Base-by-base conservation (phyloP, 495 filamentous ascomycete genomes). In the Penicillium bovifimosum region DNA sequence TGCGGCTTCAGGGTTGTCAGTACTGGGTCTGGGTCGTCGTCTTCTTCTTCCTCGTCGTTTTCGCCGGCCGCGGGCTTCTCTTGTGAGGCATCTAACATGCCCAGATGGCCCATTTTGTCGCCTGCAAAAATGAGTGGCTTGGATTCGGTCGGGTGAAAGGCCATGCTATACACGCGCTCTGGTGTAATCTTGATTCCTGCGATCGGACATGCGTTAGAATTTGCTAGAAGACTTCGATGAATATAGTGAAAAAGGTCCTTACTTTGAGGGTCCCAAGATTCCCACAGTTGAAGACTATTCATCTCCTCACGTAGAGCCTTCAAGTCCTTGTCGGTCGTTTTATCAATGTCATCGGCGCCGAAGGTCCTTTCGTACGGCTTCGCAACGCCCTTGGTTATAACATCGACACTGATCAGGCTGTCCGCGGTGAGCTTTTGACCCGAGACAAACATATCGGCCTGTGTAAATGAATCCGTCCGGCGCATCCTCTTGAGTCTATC, bases 81-180 rank as follows among this genome's bases (percentile, higher is more conserved):
- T 56, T 95, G 90, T 0, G 90, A 93, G 1, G 84, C 90, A 61
- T 97, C 91, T 42, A 96, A 88, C n/a, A 98, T 80, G 6, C 95
- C 95, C 28, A 98, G 77, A 47, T 91, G 90, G 18, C 93, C 93
- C 65, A 95, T 80, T 66, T 98, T 97, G 64, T 98, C 93, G 41
- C 91, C 90, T 2, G 92, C 95, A 59, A 97, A 95, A n/a, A 98
- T 80, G 5, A 97, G 75, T 0, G 89, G 82, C 58, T 97, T 97
- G 9, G 88, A 81, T 45, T 80, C 72, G 0, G 85, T 88, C 0
- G 95, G 93, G 60, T 98, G 93, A 55, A 98, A 95, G 9, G 84
- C 85, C 63, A 98, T 80, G 10, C 86, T 75, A 62, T 96, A 96
- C 13, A 96, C 81, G 50, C 93, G 77, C 66, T 97, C 91, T 0